These are phyloP conservation scores for Peniophora sp. DNA, from an alignment of 1,284 basidiomycete genomes.

Conservation along the genomic window DNA sequence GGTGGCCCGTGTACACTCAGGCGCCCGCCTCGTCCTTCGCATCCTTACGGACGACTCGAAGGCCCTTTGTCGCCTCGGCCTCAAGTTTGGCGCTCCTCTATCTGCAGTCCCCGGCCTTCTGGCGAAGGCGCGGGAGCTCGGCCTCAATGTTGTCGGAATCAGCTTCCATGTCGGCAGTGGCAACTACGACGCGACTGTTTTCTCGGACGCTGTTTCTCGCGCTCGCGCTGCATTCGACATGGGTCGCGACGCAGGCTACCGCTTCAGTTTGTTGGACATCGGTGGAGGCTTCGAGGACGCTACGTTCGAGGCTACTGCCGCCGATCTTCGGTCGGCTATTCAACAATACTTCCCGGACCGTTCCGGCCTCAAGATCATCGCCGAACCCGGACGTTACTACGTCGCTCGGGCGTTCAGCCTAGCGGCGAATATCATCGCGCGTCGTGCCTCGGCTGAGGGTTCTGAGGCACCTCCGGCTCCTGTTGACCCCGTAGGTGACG, in stretches of 20 bases:
- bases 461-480: constrained; percentile 24
- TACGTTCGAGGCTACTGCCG: constrained; percentile 79
- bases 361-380: constrained; percentile 75
- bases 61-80: constrained; percentile 86
- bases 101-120: constrained; percentile 77
- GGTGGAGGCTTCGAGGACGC: constrained; percentile 95
- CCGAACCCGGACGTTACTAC: constrained; percentile 94
- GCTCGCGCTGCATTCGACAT: constrained; percentile 86
- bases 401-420: constrained; percentile 91
- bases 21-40: constrained; percentile 85
- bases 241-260: constrained; percentile 76
- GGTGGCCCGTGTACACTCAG: constrained; percentile 76
- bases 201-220: constrained; percentile 83
- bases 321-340: constrained; percentile 68
- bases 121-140: constrained; percentile 71
- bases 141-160: constrained; percentile 87
- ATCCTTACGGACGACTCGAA: constrained; percentile 98
- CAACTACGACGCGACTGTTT: constrained; percentile 88
- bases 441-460: constrained; percentile 51
- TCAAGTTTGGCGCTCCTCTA: constrained; percentile 96
- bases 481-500: constrained; percentile 22
- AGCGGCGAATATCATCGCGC: constrained; percentile 91
- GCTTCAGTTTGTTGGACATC: constrained; percentile 83
- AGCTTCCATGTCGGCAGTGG: constrained; percentile 98
- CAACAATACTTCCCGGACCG: constrained; percentile 83